Conservation (phyloP, 371 early-diverging fungal genomes). For the Mortierella polycephala region DNA sequence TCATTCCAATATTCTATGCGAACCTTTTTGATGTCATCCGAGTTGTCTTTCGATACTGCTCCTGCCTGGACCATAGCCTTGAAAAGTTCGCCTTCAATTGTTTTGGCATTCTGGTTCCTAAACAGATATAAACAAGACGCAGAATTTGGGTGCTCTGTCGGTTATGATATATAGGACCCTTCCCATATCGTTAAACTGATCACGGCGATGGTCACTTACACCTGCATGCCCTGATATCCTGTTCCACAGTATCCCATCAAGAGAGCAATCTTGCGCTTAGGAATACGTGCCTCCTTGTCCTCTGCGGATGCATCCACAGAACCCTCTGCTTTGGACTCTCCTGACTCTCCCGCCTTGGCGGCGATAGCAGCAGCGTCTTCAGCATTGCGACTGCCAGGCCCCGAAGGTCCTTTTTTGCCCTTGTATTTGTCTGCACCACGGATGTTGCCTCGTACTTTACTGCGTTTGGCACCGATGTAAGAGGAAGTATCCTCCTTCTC, state of each 20-base stretch:
- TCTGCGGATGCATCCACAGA: slow-evolving; percentile 7
- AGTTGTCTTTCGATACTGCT: slow-evolving; percentile 80
- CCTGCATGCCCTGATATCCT: slow-evolving; percentile 97
- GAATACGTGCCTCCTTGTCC: slow-evolving; percentile 64
- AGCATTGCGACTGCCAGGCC: slow-evolving; percentile 32
- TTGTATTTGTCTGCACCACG: slow-evolving; percentile 53
- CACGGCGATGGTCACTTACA: slow-evolving; percentile 59
- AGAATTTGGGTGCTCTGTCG: neutral
- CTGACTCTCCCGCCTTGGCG: slow-evolving; percentile 4
- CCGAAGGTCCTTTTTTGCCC: slow-evolving; percentile 30
- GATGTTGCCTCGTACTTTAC: slow-evolving; percentile 47
- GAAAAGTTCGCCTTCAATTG: slow-evolving; percentile 87
- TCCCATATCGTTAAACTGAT: too few relatives aligned
- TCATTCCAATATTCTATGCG: slow-evolving; percentile 19
- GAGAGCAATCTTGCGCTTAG: slow-evolving; percentile 91
- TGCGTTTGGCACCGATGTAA: slow-evolving; percentile 35
- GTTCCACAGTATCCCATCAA: slow-evolving; percentile 94
- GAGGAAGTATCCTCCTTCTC: slow-evolving; percentile 39
- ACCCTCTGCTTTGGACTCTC: neutral
- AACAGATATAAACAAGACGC: neutral
- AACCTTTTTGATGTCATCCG: slow-evolving; percentile 83
- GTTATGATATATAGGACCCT: neutral
- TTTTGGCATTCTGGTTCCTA: slow-evolving; percentile 76
- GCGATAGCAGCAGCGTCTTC: slow-evolving; percentile 38
- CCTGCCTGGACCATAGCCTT: slow-evolving; percentile 79